Evolutionary conservation across 805 yeast species (phyloP).

Genomic region (Myxozyma udenii): DNA sequence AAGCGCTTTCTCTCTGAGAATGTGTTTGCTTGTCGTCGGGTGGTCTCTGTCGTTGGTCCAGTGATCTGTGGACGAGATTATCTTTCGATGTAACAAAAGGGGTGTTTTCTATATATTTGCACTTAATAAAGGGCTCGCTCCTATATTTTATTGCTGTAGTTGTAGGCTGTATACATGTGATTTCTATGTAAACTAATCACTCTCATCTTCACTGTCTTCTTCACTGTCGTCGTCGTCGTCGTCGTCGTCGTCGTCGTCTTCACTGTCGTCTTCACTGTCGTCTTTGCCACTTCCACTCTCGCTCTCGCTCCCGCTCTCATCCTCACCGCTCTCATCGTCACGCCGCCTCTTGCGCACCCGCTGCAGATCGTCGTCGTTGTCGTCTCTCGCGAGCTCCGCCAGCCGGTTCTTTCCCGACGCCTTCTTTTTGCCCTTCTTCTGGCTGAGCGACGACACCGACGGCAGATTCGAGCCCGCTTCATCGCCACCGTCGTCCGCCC

Average conservation of each 20-base stretch:
- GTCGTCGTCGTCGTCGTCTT: constrained; percentile 1
- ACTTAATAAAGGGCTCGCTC: background rate
- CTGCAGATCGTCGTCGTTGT: constrained; percentile 9
- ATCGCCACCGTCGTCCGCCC: no score
- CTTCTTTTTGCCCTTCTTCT: background rate
- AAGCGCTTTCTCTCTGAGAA: constrained; percentile 37
- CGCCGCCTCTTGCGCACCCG: background rate
- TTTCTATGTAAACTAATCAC: background rate
- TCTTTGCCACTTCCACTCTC: constrained; percentile 1
- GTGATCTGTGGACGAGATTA: background rate
- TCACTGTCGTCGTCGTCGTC: background rate
- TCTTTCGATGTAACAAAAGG: constrained; percentile 5
- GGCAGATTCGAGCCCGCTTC: constrained; percentile 3
- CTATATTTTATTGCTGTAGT: background rate
- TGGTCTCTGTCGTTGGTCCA: constrained; percentile 8
- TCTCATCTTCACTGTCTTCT: background rate
- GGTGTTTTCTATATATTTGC: constrained; percentile 1
- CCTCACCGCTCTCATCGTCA: constrained; percentile 3
- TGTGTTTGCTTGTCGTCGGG: constrained; percentile 7
- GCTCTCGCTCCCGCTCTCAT: constrained; percentile 2
- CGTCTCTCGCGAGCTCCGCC: constrained; percentile 19
- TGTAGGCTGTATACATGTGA: background rate
- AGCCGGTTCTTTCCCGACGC: constrained; percentile 6
- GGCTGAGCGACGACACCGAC: constrained; percentile 6
- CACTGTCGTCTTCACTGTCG: constrained; percentile 6